These are phyloP conservation scores for Diaporthe longicolla DNA, from an alignment of 2,329 filamentous ascomycete genomes.

Conservation along the genomic window DNA sequence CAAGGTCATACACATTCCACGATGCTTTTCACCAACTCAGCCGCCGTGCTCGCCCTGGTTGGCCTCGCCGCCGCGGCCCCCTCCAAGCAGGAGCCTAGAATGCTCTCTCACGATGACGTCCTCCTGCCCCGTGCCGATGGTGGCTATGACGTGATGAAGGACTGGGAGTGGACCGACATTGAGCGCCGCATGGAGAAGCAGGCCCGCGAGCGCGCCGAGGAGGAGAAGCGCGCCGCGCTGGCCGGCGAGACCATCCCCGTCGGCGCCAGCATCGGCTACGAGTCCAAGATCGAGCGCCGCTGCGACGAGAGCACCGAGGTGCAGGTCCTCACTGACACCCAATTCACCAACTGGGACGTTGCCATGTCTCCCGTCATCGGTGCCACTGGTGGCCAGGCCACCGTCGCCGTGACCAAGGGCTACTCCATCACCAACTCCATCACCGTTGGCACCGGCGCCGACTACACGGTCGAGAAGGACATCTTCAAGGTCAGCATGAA, in stretches of 20 bases:
- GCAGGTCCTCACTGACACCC: constrained; percentile 45
- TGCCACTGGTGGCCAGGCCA: constrained; percentile 48
- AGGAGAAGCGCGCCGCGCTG: constrained; percentile 12
- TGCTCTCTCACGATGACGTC: constrained; percentile 21
- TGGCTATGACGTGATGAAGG: constrained; percentile 30
- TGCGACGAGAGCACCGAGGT: constrained; percentile 45
- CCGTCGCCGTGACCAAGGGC: constrained; percentile 51
- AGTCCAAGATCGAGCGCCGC: neutral
- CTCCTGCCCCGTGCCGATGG: constrained; percentile 26
- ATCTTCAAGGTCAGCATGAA: constrained; percentile 47
- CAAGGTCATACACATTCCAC: neutral
- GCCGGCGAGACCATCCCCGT: constrained; percentile 7
- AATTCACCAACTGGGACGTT: constrained; percentile 57
- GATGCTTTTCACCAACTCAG: constrained; percentile 29
- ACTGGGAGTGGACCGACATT: constrained; percentile 21
- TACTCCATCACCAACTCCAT: constrained; percentile 52
- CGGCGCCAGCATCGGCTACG: neutral
- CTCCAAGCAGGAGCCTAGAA: constrained; percentile 19
- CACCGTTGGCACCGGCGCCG: neutral
- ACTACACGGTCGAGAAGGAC: constrained; percentile 26
- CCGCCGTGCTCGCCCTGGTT: constrained; percentile 26
- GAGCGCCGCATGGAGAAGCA: constrained; percentile 25
- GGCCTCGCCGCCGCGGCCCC: constrained; percentile 22
- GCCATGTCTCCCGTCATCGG: constrained; percentile 54
- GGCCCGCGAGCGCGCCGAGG: constrained; percentile 10